Percentiles rank a stretch among this genome's conserved stretches.
These are phyloP conservation scores for Elasticomyces elasticus DNA, from an alignment of 495 filamentous ascomycete genomes.

Conservation along the genomic window DNA sequence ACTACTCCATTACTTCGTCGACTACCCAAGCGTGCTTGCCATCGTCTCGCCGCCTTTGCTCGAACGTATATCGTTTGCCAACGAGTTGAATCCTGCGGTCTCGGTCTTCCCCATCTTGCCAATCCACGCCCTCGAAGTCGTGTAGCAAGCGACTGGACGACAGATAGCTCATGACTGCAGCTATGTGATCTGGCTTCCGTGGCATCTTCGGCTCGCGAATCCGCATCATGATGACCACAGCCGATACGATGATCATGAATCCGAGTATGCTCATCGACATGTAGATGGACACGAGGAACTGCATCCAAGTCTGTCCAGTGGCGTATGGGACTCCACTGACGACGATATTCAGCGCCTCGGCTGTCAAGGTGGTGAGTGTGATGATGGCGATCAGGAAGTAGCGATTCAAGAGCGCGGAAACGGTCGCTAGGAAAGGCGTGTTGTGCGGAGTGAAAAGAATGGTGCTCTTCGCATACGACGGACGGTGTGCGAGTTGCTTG, in stretches of 20 bases:
- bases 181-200: slow-evolving; percentile 12
- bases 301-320: slow-evolving; percentile 29
- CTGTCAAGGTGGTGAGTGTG: slow-evolving; percentile 29
- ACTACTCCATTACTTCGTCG: neutral
- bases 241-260: slow-evolving; percentile 31
- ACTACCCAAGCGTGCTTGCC: slow-evolving; percentile 3
- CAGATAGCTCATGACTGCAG: slow-evolving; percentile 13
- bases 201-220: slow-evolving; percentile 6
- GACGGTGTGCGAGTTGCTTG: slow-evolving; percentile 21
- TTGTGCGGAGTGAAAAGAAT: slow-evolving; percentile 26
- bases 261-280: slow-evolving; percentile 30
- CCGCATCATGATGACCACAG: slow-evolving; percentile 24
- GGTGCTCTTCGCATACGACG: slow-evolving; percentile 27
- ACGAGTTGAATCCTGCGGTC: slow-evolving; percentile 1
- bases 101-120: neutral
- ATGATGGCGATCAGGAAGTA: slow-evolving; percentile 29
- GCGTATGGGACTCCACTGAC: slow-evolving; percentile 34
- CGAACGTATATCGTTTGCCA: slow-evolving; percentile 4
- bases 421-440: slow-evolving; percentile 31
- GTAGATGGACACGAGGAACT: slow-evolving; percentile 30
- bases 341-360: slow-evolving; percentile 33
- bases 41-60: neutral
- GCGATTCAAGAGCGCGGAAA: slow-evolving; percentile 27
- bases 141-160: neutral
- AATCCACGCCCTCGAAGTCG: slow-evolving; percentile 11